These are phyloP conservation scores for Crataegus laevigata DNA, from an alignment of 306 rosid species.

Conservation along the genomic window DNA sequence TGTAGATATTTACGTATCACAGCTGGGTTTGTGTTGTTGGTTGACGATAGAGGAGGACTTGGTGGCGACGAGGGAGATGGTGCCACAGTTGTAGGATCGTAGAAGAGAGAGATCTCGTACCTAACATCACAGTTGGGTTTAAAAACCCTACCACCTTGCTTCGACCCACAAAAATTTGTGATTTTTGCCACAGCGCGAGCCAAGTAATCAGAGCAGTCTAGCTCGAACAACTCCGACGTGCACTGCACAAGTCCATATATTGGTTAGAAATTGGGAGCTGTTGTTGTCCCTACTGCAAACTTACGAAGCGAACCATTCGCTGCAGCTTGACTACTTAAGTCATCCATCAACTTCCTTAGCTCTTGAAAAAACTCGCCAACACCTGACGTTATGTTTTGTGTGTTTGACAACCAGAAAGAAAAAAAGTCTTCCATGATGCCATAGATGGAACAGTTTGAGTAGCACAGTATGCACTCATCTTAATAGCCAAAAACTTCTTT, in stretches of 20 bases:
- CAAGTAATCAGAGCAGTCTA: not conserved
- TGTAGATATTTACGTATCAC: not conserved
- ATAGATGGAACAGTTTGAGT: constrained; percentile 2
- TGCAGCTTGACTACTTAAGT: not conserved
- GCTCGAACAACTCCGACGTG: constrained; percentile 7
- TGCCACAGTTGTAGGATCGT: not conserved
- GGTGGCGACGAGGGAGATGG: not conserved
- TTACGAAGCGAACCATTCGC: not conserved
- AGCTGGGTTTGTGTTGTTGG: not conserved
- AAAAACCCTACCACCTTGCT: not conserved
- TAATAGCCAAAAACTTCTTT: not conserved
- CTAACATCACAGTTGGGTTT: not conserved
- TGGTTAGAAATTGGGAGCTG: not conserved
- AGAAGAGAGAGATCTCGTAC: not conserved
- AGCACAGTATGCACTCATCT: constrained; percentile 8
- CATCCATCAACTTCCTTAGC: not conserved
- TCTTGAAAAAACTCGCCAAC: not conserved
- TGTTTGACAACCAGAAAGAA: not conserved
- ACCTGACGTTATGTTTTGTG: not conserved
- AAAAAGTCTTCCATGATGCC: not conserved
- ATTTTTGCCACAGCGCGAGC: not conserved
- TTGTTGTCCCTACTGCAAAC: not conserved
- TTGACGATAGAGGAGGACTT: not conserved
- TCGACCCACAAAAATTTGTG: not conserved
- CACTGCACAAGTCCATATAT: constrained; percentile 10